phyloP scores from a whole-genome alignment of 257 asterid genomes.

The Cynanchum wilfordii region DNA sequence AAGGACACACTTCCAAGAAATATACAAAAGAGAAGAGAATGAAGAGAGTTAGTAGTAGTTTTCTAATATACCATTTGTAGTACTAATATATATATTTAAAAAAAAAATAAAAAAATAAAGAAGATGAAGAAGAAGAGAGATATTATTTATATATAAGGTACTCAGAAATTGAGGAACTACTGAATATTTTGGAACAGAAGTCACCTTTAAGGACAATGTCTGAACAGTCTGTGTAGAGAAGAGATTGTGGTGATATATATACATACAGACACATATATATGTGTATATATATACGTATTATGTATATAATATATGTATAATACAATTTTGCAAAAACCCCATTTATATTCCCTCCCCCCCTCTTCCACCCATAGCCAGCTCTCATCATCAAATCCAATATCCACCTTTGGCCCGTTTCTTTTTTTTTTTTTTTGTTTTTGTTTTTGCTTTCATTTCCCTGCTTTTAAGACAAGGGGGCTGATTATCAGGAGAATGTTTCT shows the following conservation, averaged over 20 bases:
- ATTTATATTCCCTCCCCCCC: not conserved
- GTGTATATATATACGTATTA: too few species aligned
- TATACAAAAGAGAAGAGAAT: too few species aligned
- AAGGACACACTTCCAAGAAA: too few species aligned
- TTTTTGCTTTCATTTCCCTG: slow-evolving; percentile 4
- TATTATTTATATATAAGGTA: not conserved
- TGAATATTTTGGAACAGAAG: not conserved
- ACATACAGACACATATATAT: too few species aligned
- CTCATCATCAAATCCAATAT: too few species aligned
- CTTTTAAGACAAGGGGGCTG: slow-evolving; percentile 36
- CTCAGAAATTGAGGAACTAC: slow-evolving; percentile 7
- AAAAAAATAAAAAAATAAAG: too few species aligned
- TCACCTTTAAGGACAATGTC: not conserved
- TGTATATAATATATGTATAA: too few species aligned
- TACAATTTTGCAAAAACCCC: not conserved
- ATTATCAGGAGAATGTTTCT: slow-evolving; percentile 48
- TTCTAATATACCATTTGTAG: too few species aligned
- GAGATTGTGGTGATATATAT: too few species aligned
- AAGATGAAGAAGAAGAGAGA: too few species aligned
- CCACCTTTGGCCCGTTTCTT: not conserved
- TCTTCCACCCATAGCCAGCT: not conserved
- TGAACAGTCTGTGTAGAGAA: not conserved
- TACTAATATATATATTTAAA: too few species aligned
- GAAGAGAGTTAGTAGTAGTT: too few species aligned
- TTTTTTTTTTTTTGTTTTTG: not conserved